Base-by-base conservation (phyloP, 83 land plant species). In the Larix sibirica region DNA sequence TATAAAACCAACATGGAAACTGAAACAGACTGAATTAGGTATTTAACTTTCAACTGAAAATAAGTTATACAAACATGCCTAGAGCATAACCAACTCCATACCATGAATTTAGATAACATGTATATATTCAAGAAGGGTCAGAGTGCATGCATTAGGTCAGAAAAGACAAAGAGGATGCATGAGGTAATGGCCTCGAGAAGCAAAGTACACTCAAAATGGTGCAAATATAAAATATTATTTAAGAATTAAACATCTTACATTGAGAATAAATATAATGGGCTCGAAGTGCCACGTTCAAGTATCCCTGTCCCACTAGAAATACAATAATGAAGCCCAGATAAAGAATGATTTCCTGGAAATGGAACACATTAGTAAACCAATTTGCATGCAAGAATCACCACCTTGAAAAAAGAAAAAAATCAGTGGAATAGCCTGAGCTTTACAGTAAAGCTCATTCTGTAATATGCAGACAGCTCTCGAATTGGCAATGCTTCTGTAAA, bases 291-390 rank as follows among this genome's bases (percentile, higher is more conserved):
- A 31, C 14, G 7, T 68, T 16, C 73, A 33, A 68, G 4, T 31
- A 68, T 68, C 20, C 73, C 33, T 18, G 18, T 4, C 40, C 18
- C 40, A 71, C n/a, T 38, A 20, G n/a, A 42, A 71, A 71, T 71
- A 71, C 76, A 40, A 40, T 21, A 71, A 40, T 40, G 76, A 40
- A 40, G 50, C 76, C 76, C 50, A 71, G n/a, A 40, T n/a, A 71
- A 71, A 71, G 38, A 40, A 18, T 38, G 76, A 71, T 71, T 71
- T 71, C 54, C 42, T 40, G 44, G 23, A 36, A 71, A 6, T n/a
- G 47, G 0, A 71, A 71, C 73, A 71, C 20, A 71, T 40, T 6
- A 42, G 50, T 18, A 71, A 40, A 71, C 50, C 76, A 40, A 7
- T 38, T 50, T 31, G 54, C 20, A 71, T 40, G 47, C 76, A 71